A percentile compares a stretch with the other conserved stretches of the same genome.
Conservation (phyloP, 805 yeast genomes). For the Clavispora santaluciae region DNA sequence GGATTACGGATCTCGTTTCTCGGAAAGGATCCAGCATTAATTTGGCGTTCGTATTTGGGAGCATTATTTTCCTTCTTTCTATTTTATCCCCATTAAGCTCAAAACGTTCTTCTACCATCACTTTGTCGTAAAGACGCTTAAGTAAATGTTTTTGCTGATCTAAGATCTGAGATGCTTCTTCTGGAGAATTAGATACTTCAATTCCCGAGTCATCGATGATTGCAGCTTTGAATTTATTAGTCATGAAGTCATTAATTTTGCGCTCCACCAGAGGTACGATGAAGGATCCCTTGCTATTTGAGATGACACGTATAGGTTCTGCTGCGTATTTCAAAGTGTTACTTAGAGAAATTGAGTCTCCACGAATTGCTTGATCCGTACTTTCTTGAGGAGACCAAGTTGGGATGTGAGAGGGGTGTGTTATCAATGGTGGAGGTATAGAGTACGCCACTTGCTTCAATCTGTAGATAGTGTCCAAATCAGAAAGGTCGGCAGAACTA, state of each 20-base stretch:
- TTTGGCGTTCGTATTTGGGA: conserved; percentile 39
- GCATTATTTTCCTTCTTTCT: conserved; percentile 41
- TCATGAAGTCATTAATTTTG: conserved; percentile 24
- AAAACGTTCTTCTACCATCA: conserved; percentile 29
- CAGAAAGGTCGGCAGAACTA: conserved; percentile 1
- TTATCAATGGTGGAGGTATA: conserved; percentile 32
- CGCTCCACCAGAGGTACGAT: conserved; percentile 25
- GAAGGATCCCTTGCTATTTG: conserved; percentile 8
- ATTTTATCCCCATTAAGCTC: conserved; percentile 45
- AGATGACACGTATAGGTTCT: conserved; percentile 21
- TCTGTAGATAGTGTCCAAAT: conserved; percentile 18
- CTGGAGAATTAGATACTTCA: conserved; percentile 32
- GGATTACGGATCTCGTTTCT: conserved; percentile 36
- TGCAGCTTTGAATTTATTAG: conserved; percentile 26
- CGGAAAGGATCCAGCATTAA: conserved; percentile 44
- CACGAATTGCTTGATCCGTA: conserved; percentile 14
- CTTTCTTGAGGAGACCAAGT: conserved; percentile 31
- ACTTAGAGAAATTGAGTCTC: conserved; percentile 13
- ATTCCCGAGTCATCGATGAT: conserved; percentile 34
- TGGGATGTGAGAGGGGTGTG: conserved; percentile 44
- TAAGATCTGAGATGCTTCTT: conserved; percentile 59
- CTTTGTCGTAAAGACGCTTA: conserved; percentile 41
- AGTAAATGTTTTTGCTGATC: conserved; percentile 47
- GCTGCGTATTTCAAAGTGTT: conserved; percentile 25
- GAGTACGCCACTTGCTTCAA: conserved; percentile 27